Conservation (phyloP, 306 rosid species). For the Gastrolobium villosum region DNA sequence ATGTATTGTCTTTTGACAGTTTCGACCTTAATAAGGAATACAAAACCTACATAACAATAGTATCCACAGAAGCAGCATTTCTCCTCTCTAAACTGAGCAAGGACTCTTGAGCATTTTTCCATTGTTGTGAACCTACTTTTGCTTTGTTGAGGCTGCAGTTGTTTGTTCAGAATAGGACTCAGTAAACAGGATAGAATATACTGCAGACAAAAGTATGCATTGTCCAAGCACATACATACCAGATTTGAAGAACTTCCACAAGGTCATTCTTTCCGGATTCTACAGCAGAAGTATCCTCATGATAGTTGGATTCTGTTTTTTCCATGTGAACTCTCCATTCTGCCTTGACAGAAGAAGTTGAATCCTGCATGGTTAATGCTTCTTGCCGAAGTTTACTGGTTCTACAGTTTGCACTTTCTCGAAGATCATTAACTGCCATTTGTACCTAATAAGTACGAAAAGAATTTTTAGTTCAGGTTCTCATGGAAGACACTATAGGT, state of each 20-base stretch:
- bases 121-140: conserved; percentile 87
- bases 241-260: conserved; percentile 84
- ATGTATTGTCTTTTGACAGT: conserved; percentile 3
- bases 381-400: conserved; percentile 80
- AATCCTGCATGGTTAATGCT: conserved; percentile 89
- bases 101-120: conserved; percentile 95
- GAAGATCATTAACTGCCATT: conserved; percentile 86
- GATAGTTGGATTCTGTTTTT: conserved; percentile 81
- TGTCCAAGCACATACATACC: conserved; percentile 59
- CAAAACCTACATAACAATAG: conserved; percentile 77
- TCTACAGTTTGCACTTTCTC: conserved; percentile 91
- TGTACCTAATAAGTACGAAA: conserved; percentile 70
- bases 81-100: conserved; percentile 79
- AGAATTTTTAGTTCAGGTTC: conserved; percentile 19
- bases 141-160: conserved; percentile 86
- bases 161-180: conserved; percentile 39
- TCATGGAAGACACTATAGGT: conserved; percentile 1
- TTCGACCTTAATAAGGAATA: conserved; percentile 15
- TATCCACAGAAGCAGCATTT: conserved; percentile 83
- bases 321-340: conserved; percentile 92
- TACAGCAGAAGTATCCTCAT: conserved; percentile 81
- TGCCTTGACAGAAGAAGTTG: conserved; percentile 79
- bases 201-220: conserved; percentile 36
- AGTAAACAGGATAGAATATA: conserved; percentile 34
- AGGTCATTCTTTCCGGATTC: conserved; percentile 88